These are phyloP conservation scores for Coemansia sp. DNA, from an alignment of 192 early-diverging fungal species.

Conservation along the genomic window DNA sequence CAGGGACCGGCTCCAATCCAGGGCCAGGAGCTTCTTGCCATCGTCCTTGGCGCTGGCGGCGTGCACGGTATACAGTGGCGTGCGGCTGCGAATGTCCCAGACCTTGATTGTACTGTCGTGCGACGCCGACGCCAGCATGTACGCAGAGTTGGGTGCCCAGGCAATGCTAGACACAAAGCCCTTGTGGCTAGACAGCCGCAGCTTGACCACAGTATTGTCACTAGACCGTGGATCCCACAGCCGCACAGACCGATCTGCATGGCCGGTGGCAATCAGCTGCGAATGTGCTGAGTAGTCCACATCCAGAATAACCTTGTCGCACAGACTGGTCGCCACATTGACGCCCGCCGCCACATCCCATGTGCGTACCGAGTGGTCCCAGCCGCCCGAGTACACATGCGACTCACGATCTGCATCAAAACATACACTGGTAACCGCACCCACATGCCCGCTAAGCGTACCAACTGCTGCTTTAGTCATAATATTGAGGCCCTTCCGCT, in stretches of 20 bases:
- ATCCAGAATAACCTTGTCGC: constrained; percentile 79
- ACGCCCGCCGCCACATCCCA: constrained; percentile 85
- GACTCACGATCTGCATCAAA: constrained; percentile 66
- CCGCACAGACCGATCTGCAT: constrained; percentile 77
- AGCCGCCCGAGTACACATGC: constrained; percentile 80
- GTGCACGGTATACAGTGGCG: constrained; percentile 74
- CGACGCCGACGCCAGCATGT: constrained; percentile 77
- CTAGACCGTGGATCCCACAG: constrained; percentile 87
- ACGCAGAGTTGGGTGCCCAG: constrained; percentile 77
- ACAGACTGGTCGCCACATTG: constrained; percentile 80
- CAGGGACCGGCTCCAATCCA: constrained; percentile 52
- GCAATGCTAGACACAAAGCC: constrained; percentile 83
- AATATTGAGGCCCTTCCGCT: constrained; percentile 22
- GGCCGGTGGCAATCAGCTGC: constrained; percentile 82
- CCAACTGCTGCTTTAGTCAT: constrained; percentile 45
- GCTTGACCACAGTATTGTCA: constrained; percentile 75
- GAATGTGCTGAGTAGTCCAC: constrained; percentile 70
- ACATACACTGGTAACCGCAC: constrained; percentile 68
- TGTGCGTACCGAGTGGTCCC: constrained; percentile 88
- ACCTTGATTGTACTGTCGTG: constrained; percentile 86
- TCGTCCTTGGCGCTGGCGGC: constrained; percentile 35
- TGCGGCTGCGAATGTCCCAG: constrained; percentile 92
- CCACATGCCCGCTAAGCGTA: constrained; percentile 71
- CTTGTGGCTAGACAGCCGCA: constrained; percentile 72
- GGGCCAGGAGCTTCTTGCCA: constrained; percentile 53